phyloP scores from a whole-genome alignment of 495 filamentous ascomycete species.

The Penicillium macrosclerotiorum region DNA sequence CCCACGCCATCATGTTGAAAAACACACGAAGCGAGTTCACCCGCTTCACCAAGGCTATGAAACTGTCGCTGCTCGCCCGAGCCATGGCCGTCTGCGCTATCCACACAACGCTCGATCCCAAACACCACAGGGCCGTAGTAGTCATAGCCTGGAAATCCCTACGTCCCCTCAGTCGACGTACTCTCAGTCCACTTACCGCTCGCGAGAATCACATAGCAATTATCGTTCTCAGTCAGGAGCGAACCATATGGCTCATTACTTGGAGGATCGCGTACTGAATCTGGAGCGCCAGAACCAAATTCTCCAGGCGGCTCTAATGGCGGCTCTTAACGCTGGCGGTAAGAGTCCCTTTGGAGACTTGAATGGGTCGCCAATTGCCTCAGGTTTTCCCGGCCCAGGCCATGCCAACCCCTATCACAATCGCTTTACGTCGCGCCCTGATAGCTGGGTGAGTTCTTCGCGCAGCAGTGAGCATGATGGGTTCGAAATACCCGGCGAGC shows the following conservation, averaged over 20 bases:
- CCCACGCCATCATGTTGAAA: constrained; percentile 11
- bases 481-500: constrained; percentile 15
- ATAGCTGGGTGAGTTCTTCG: constrained; percentile 36
- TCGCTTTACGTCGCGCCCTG: constrained; percentile 23
- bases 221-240: constrained; percentile 10
- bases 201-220: constrained; percentile 21
- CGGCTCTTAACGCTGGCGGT: constrained; percentile 36
- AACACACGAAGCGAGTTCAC: constrained; percentile 1
- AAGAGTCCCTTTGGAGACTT: constrained; percentile 28
- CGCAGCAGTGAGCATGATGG: constrained; percentile 28
- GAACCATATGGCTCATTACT: constrained; percentile 10
- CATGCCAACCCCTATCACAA: constrained; percentile 11
- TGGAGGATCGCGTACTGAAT: constrained; percentile 40
- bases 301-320: constrained; percentile 45
- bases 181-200: constrained; percentile 22
- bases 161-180: constrained; percentile 24
- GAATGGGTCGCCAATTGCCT: constrained; percentile 18
- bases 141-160: constrained; percentile 19
- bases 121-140: constrained; percentile 28
- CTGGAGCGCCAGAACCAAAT: constrained; percentile 46
- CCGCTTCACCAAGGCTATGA: constrained; percentile 16
- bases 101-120: constrained; percentile 11
- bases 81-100: constrained; percentile 9
- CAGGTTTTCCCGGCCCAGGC: constrained; percentile 7
- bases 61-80: constrained; percentile 7